Base-by-base conservation (phyloP, 805 yeast species). In the Starmerella bacillaris region DNA sequence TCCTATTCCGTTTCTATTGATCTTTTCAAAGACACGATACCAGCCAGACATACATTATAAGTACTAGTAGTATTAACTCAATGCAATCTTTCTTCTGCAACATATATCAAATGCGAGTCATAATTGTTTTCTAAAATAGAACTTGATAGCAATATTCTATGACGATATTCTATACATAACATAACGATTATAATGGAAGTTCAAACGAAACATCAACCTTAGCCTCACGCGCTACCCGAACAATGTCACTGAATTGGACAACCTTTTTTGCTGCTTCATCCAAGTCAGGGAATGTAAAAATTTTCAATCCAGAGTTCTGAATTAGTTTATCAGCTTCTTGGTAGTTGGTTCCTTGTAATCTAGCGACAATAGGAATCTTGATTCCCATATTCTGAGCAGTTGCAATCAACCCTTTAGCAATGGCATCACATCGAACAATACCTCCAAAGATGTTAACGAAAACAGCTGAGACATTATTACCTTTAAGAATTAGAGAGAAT, bases 361-460 rank as follows among this genome's bases (percentile, higher is more conserved):
- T 82, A 43, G 84, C 96, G 49, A 89, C 92, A 53, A 89, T 89
- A 48, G 98, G 99, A 37, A 89, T 78, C 45, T 70, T 73, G 58
- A 89, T 74, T 53, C 78, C 74, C 68, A 89, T 72, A 67, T 77
- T 78, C 64, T 82, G 82, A 47, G 95, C 74, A 36, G 94, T 94
- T 47, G 84, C 79, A 52, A 89, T 84, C 58, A 89, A 72, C 63
- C 99, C 99, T 64, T 75, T 74, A 52, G 99, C 99, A 45, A 89
- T 95, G 65, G 74, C 82, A 65, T 89, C 99, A 65, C 98, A 89
- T 70, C 99, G 82, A 51, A 89, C 98, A 51, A 89, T 89, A 68
- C 99, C 98, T 60, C 99, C 99, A 54, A 89, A 89, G 54, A 89
- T 89, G 72, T 89, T 89, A 56, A 89, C 96, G 51, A 89, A 86